Evolutionary conservation across 495 filamentous ascomycete genomes (phyloP).

Genomic region (Rostrohypoxylon terebratum): DNA sequence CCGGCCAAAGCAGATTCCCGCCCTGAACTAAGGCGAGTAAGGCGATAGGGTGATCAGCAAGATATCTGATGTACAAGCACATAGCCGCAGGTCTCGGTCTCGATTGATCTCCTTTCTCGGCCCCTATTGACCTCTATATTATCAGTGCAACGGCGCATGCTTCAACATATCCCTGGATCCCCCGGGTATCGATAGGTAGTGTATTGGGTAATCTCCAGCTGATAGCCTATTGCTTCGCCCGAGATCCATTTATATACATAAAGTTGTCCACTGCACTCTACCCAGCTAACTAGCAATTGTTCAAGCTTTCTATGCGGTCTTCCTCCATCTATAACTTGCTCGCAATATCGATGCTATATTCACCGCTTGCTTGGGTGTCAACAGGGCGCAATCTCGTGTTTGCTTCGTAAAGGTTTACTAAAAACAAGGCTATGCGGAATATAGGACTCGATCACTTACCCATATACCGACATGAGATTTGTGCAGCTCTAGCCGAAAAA

Average conservation of each 20-base stretch:
- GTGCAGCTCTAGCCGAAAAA: conserved; percentile 8
- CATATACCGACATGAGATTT: conserved; percentile 10
- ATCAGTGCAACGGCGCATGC: conserved; percentile 7
- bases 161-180: not conserved
- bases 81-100: conserved; percentile 34
- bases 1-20: not conserved
- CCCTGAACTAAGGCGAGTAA: conserved; percentile 13
- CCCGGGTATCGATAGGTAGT: not conserved
- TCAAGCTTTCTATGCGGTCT: not conserved
- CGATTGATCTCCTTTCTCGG: conserved; percentile 30
- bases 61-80: conserved; percentile 7
- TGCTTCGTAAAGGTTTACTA: conserved; percentile 30
- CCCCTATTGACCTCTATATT: conserved; percentile 17
- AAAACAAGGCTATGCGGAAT: conserved; percentile 4
- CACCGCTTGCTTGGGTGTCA: conserved; percentile 3
- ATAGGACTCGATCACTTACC: conserved; percentile 11
- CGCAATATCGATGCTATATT: conserved; percentile 3
- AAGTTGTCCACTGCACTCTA: not conserved
- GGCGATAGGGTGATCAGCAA: conserved; percentile 8
- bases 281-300: not conserved
- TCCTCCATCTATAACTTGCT: conserved; percentile 1
- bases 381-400: conserved; percentile 6
- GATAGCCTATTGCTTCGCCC: conserved; percentile 27
- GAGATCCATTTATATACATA: conserved; percentile 11
- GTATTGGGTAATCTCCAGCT: not conserved